Evolutionary conservation across 176 grass and related monocot species (phyloP).

Genomic region (Zizania latifolia): DNA sequence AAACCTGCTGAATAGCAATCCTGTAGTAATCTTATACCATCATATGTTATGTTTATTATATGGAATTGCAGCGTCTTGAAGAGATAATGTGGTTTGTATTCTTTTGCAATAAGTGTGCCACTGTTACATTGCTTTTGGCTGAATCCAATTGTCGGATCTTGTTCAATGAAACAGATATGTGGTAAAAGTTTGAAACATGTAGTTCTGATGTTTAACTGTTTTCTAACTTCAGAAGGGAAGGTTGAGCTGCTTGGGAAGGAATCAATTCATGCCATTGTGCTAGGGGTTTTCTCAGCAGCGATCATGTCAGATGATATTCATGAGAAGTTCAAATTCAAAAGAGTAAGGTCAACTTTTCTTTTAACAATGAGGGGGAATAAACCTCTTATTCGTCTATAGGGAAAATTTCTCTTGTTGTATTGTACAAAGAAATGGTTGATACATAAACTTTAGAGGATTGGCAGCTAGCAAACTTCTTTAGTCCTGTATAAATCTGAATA

Average conservation of each 20-base stretch:
- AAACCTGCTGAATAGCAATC: background rate
- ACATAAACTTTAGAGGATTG: background rate
- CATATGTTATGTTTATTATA: background rate
- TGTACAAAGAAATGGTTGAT: background rate
- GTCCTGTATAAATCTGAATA: background rate
- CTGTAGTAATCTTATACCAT: background rate
- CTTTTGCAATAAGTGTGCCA: background rate
- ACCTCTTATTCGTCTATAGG: background rate
- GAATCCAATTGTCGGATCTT: background rate
- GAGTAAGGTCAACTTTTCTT: conserved; percentile 32
- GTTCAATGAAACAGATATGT: background rate
- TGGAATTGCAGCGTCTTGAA: background rate
- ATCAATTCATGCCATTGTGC: conserved; percentile 79
- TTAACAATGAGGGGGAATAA: background rate
- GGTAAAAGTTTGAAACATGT: background rate
- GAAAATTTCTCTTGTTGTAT: background rate
- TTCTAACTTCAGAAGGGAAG: conserved; percentile 68
- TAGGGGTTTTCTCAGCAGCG: conserved; percentile 77
- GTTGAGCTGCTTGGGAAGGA: conserved; percentile 72
- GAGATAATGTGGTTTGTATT: background rate
- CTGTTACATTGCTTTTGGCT: background rate
- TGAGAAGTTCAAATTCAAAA: conserved; percentile 72
- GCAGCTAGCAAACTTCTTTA: conserved; percentile 8
- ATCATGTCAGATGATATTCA: conserved; percentile 71
- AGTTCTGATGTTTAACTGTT: conserved; percentile 25